A percentile compares a stretch with the other conserved stretches of the same genome.
Evolutionary conservation across 768 basidiomycete species (phyloP).

Genomic region (Boletellus ananiceps): DNA sequence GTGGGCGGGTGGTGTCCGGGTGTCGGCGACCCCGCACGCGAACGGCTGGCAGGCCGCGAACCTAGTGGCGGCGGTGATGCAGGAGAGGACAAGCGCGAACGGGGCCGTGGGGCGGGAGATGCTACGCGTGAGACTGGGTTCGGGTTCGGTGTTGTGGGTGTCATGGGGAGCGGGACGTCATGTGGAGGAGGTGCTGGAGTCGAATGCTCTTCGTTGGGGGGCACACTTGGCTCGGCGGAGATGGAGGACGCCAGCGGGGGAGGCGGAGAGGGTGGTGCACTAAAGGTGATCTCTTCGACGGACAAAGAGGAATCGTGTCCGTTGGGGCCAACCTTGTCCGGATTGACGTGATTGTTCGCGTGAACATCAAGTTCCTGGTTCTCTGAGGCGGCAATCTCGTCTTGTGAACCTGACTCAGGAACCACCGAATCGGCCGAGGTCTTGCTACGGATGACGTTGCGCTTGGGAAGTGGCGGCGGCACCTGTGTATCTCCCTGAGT

Average conservation of each 20-base stretch:
- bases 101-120: conserved; percentile 29
- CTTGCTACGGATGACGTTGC: conserved; percentile 37
- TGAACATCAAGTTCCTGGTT: neutral
- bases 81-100: conserved; percentile 29
- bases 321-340: conserved; percentile 6
- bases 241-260: neutral
- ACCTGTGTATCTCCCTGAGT: conserved; percentile 8
- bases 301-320: conserved; percentile 16
- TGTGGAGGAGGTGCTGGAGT: conserved; percentile 20
- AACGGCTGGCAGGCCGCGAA: conserved; percentile 28
- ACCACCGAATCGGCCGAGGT: conserved; percentile 10
- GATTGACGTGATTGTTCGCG: conserved; percentile 3
- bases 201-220: conserved; percentile 4
- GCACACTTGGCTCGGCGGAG: conserved; percentile 7
- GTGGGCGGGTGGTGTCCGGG: neutral
- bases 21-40: conserved; percentile 24
- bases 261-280: conserved; percentile 7
- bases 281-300: conserved; percentile 20
- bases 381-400: neutral
- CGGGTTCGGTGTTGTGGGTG: conserved; percentile 26
- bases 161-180: conserved; percentile 20
- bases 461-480: conserved; percentile 50
- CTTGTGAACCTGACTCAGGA: neutral
- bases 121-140: conserved; percentile 8
- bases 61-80: conserved; percentile 26